phyloP scores from a whole-genome alignment of 1,139 yeast genomes.

The Scheffersomyces insectosa region DNA sequence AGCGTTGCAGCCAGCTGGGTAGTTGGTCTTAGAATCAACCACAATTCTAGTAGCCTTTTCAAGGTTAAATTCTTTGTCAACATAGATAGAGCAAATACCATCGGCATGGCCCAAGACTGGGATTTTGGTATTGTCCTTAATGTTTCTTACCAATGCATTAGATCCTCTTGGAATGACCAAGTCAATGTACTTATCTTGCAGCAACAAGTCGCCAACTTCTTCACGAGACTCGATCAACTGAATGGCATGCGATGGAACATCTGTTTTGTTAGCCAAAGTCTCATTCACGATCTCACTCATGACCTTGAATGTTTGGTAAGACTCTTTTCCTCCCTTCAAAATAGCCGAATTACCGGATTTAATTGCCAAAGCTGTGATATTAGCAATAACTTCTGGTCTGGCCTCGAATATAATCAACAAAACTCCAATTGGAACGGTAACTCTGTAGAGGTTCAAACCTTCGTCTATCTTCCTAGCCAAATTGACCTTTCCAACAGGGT shows the following conservation, averaged over 20 bases:
- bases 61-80: conserved; percentile 75
- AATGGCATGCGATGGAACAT: conserved; percentile 76
- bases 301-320: conserved; percentile 76
- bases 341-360: conserved; percentile 97
- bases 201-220: conserved; percentile 80
- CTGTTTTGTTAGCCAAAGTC: conserved; percentile 57
- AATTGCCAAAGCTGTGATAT: conserved; percentile 91
- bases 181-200: conserved; percentile 88
- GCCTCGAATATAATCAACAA: conserved; percentile 91
- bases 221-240: conserved; percentile 87
- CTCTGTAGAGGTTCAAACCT: conserved; percentile 74
- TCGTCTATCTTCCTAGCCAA: conserved; percentile 85
- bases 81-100: conserved; percentile 88
- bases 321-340: conserved; percentile 96
- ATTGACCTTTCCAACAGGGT: conserved; percentile 86
- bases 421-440: conserved; percentile 95
- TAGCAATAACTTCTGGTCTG: conserved; percentile 98
- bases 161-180: conserved; percentile 97
- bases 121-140: conserved; percentile 85
- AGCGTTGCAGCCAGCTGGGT: conserved; percentile 98
- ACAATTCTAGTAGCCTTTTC: conserved; percentile 72
- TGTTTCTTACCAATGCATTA: conserved; percentile 81
- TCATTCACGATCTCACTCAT: conserved; percentile 72
- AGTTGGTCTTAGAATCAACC: conserved; percentile 89
- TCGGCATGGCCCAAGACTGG: conserved; percentile 99